Base-by-base conservation (phyloP, 768 basidiomycete species). In the Boletus subcaerulescens region DNA sequence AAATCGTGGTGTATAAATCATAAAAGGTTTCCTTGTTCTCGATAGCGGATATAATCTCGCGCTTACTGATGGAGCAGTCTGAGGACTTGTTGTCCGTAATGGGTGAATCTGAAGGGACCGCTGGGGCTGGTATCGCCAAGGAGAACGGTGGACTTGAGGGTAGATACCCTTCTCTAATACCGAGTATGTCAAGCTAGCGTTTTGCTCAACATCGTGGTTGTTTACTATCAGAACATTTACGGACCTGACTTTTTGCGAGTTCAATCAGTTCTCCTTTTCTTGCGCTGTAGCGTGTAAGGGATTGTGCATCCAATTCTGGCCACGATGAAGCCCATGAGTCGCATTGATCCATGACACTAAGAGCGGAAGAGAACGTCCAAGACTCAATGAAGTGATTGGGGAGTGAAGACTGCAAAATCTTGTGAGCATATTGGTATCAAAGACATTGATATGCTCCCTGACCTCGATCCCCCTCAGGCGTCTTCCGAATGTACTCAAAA, bases 321-420 rank as follows among this genome's bases (percentile, higher is more conserved):
- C 76, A 71, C 2, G 69, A 59, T n/a, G 73, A 67, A 12, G 80
- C 78, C 91, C 93, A 94, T 3, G 72, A 70, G 58, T 91, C 87
- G 62, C 87, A 91, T 60, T 86, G 85, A 13, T 91, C 86, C 26
- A 93, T 83, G 42, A 88, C 84, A 58, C 87, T 91, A 42, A 95
- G 76, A 18, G 92, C 86, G 0, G 94, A 92, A 17, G 90, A 92
- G 71, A 93, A 98, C 33, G 82, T 87, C 97, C 97, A 99, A 0
- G 91, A 87, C 66, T 97, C 91, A 33, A 97, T 77, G 67, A 96
- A 97, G 64, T 86, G 82, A 17, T 75, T 73, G 0, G 88, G 80
- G 22, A 89, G 73, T 5, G 75, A 77, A 33, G 63, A 67, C 82
- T 86, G 55, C 17, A 46, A 59, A 53, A 57, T 43, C 32, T 56